Percentiles rank a stretch among this genome's conserved stretches.
These are phyloP conservation scores for Penicillium chermesinum DNA, from an alignment of 495 filamentous ascomycete species.

Conservation along the genomic window DNA sequence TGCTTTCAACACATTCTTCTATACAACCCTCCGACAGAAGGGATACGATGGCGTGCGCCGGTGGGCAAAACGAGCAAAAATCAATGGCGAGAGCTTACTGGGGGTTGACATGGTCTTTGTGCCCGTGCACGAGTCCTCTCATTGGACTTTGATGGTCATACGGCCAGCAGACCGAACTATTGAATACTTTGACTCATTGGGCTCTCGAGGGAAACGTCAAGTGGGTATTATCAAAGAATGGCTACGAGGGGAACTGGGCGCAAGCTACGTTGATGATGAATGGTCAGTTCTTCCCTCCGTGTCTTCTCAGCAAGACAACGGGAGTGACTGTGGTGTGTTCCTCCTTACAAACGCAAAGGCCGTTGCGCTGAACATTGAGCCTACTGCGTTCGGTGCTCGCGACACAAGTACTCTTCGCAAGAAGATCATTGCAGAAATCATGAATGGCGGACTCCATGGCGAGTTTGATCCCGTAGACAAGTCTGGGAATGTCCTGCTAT, in stretches of 20 bases:
- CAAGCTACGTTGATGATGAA: conserved; percentile 51
- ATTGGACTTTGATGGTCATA: conserved; percentile 67
- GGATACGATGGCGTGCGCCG: conserved; percentile 44
- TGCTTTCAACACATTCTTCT: conserved; percentile 71
- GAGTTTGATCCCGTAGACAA: conserved; percentile 32
- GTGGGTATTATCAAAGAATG: conserved; percentile 45
- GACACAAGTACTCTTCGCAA: conserved; percentile 56
- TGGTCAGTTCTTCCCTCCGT: conserved; percentile 52
- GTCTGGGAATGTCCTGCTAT: conserved; percentile 24
- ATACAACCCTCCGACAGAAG: conserved; percentile 50
- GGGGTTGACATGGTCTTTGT: conserved; percentile 58
- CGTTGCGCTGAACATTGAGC: conserved; percentile 58
- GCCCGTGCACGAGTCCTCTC: conserved; percentile 45
- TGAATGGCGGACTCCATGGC: conserved; percentile 59
- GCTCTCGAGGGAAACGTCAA: conserved; percentile 29
- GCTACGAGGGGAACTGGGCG: conserved; percentile 55
- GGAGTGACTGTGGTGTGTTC: conserved; percentile 78
- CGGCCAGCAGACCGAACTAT: conserved; percentile 57
- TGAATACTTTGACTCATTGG: conserved; percentile 72
- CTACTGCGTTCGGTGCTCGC: conserved; percentile 48
- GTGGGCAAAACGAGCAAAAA: conserved; percentile 54
- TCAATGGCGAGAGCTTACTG: conserved; percentile 49
- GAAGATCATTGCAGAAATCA: conserved; percentile 63
- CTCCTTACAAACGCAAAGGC: conserved; percentile 69
- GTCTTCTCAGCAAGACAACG: conserved; percentile 59